Percentiles rank a stretch among this genome's conserved stretches.
These are phyloP conservation scores for Pholiota conissans DNA, from an alignment of 768 basidiomycete species.

Conservation along the genomic window DNA sequence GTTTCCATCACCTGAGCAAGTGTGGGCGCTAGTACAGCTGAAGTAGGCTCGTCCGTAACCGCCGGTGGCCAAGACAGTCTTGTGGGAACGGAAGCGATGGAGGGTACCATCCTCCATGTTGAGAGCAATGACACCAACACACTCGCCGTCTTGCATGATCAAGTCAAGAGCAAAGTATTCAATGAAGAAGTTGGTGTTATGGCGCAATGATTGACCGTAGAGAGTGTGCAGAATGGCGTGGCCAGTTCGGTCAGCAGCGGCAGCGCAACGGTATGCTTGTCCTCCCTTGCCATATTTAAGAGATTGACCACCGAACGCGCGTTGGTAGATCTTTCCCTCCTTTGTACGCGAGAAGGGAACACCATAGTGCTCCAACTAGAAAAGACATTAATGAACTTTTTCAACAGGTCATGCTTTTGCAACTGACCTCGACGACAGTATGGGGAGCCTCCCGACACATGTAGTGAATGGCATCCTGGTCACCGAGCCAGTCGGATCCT, in stretches of 20 bases:
- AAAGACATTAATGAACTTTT: conserved; percentile 6
- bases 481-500: conserved; percentile 99
- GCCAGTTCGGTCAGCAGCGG: conserved; percentile 97
- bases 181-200: conserved; percentile 99
- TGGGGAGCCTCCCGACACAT: conserved; percentile 98
- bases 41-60: conserved; percentile 99
- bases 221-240: conserved; percentile 98
- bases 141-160: conserved; percentile 98
- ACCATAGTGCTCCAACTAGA: conserved; percentile 95
- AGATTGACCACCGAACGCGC: conserved; percentile 98
- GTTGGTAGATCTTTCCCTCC: conserved; percentile 99
- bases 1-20: conserved; percentile 98
- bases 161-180: conserved; percentile 99
- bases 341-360: conserved; percentile 98
- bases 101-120: conserved; percentile 99
- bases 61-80: conserved; percentile 97
- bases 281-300: conserved; percentile 97
- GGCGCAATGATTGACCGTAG: conserved; percentile 97
- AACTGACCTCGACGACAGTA: conserved; percentile 83
- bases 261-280: conserved; percentile 98
- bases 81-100: conserved; percentile 97
- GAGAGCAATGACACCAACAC: conserved; percentile 97
- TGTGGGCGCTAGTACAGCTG: conserved; percentile 98
- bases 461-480: conserved; percentile 99
- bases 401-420: neutral